Percentiles rank a stretch among this genome's conserved stretches.
These are phyloP conservation scores for Epichloe festucae DNA, from an alignment of 2,329 filamentous ascomycete genomes.

Conservation along the genomic window DNA sequence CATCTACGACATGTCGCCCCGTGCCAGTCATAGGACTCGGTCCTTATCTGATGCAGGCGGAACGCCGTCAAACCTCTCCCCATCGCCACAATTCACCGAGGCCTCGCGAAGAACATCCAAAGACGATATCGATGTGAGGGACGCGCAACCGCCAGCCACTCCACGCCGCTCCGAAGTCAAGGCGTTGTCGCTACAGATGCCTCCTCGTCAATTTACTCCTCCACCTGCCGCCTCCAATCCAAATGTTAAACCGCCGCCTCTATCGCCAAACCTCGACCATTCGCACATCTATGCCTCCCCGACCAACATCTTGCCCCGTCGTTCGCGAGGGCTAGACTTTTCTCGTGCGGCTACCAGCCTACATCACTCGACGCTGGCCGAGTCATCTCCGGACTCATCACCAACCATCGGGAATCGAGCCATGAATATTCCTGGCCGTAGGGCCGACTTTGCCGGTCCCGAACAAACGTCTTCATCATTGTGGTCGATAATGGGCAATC, in stretches of 20 bases:
- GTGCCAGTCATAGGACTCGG: constrained; percentile 35
- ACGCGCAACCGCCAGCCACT: constrained; percentile 44
- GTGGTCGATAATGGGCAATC: constrained; percentile 58
- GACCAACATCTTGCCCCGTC: constrained; percentile 73
- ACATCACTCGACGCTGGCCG: constrained; percentile 87
- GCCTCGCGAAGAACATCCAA: constrained; percentile 46
- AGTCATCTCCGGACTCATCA: constrained; percentile 81
- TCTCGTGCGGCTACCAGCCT: constrained; percentile 86
- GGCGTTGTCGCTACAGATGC: constrained; percentile 37
- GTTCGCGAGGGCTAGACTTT: constrained; percentile 85
- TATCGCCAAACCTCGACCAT: constrained; percentile 77
- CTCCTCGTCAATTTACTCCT: constrained; percentile 22
- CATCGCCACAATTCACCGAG: constrained; percentile 44
- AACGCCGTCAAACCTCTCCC: constrained; percentile 42
- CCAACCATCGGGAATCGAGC: constrained; percentile 62
- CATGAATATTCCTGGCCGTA: constrained; percentile 47
- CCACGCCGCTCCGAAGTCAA: constrained; percentile 57
- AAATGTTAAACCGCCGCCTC: constrained; percentile 46
- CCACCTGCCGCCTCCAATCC: constrained; percentile 22
- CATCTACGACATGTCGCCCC: constrained; percentile 23
- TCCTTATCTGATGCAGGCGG: constrained; percentile 52
- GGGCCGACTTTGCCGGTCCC: constrained; percentile 34
- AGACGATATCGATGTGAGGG: constrained; percentile 49
- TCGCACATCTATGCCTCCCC: constrained; percentile 78
- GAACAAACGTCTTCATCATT: constrained; percentile 58